Evolutionary conservation across 1,284 basidiomycete genomes (phyloP).

Genomic region (Hypsizygus ulmarius): DNA sequence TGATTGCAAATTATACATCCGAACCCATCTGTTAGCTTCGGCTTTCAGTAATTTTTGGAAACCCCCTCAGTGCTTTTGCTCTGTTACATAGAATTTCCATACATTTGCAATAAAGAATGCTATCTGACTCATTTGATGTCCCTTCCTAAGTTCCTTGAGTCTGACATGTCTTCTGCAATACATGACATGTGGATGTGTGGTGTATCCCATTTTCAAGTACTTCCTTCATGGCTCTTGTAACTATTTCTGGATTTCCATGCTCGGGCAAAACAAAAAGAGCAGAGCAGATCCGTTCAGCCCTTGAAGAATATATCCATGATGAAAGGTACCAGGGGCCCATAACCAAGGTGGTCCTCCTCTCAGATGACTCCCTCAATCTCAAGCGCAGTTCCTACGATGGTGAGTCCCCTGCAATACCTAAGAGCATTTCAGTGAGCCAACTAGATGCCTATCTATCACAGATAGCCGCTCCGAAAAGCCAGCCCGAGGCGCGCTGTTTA

Average conservation of each 20-base stretch:
- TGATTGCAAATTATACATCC: conserved; percentile 93
- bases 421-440: background rate
- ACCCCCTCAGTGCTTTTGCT: conserved; percentile 19
- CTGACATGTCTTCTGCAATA: background rate
- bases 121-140: too few relatives aligned
- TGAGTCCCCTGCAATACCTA: conserved; percentile 28
- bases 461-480: conserved; percentile 87
- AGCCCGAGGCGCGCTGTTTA: conserved; percentile 85
- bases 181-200: background rate
- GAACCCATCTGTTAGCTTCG: conserved; percentile 76
- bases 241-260: conserved; percentile 87
- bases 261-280: conserved; percentile 85
- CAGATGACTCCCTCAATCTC: conserved; percentile 75
- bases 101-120: too few relatives aligned
- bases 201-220: background rate
- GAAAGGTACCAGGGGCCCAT: conserved; percentile 50
- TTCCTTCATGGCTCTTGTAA: conserved; percentile 83
- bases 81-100: conserved; percentile 7
- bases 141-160: too few relatives aligned
- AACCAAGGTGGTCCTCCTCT: conserved; percentile 66
- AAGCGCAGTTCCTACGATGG: conserved; percentile 72
- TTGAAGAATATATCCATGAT: conserved; percentile 56
- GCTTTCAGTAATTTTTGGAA: conserved; percentile 81
- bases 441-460: background rate
- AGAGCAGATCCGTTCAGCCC: conserved; percentile 57